Conservation (phyloP, 352 stramenopile species). For the Phytophthora foliorum region DNA sequence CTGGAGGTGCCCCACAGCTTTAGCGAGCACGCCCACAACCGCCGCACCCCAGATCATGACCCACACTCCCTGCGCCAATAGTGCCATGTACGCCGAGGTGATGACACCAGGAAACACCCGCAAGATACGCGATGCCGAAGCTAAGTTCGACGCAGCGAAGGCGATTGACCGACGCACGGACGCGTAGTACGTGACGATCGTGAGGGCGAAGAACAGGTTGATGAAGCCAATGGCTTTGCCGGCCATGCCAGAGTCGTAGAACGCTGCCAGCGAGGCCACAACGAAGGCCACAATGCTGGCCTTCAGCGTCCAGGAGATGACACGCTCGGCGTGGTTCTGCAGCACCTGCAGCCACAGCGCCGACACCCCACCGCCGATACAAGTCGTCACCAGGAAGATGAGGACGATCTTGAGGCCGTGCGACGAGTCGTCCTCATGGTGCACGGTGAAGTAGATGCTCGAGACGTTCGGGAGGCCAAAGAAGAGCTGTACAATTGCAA, state of each 20-base stretch:
- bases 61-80: constrained; percentile 74
- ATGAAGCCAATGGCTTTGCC: constrained; percentile 87
- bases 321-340: constrained; percentile 73
- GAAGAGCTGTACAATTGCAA: constrained; percentile 55
- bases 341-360: constrained; percentile 80
- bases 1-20: constrained; percentile 54
- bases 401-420: constrained; percentile 81
- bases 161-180: constrained; percentile 72
- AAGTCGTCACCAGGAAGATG: constrained; percentile 73
- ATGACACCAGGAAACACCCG: constrained; percentile 81
- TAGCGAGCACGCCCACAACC: constrained; percentile 77
- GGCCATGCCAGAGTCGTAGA: constrained; percentile 75
- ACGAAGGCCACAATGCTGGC: constrained; percentile 68
- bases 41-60: constrained; percentile 82
- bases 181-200: constrained; percentile 73
- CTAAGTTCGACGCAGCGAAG: constrained; percentile 85
- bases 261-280: constrained; percentile 58
- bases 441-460: constrained; percentile 84
- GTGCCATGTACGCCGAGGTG: constrained; percentile 67
- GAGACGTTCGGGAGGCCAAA: constrained; percentile 81
- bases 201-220: constrained; percentile 82
- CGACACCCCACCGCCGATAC: constrained; percentile 73
- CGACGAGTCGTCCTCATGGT: constrained; percentile 64
- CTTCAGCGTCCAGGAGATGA: constrained; percentile 81
- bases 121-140: constrained; percentile 75